These are phyloP conservation scores for Pestalotiopsis sp. DNA, from an alignment of 2,329 filamentous ascomycete species.

Conservation along the genomic window DNA sequence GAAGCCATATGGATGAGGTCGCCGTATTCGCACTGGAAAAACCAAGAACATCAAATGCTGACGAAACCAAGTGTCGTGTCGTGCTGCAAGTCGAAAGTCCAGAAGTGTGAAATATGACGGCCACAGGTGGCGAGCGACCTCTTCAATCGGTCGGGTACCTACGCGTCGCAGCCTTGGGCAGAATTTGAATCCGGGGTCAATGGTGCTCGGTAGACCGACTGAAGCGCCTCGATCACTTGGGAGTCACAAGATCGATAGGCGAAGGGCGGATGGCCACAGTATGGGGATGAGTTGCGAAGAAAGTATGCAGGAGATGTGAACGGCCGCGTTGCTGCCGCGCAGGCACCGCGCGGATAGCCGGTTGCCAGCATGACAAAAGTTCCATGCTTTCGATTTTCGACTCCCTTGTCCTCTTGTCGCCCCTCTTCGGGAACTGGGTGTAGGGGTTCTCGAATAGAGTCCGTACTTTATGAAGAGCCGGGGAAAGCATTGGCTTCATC, in stretches of 20 bases:
- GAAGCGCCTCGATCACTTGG: neutral
- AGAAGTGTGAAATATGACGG: neutral
- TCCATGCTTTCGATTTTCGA: neutral
- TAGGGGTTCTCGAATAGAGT: neutral
- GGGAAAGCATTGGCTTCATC: neutral
- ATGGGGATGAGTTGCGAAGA: neutral
- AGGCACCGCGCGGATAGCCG: neutral
- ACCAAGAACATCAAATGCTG: neutral
- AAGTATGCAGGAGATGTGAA: neutral
- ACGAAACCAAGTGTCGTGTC: neutral
- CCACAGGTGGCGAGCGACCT: neutral
- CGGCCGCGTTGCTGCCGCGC: neutral
- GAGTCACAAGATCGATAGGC: neutral
- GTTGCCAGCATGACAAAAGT: neutral
- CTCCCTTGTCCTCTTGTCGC: neutral
- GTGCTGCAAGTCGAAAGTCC: neutral
- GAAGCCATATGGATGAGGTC: neutral
- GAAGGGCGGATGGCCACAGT: neutral
- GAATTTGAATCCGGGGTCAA: neutral
- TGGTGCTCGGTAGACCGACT: neutral
- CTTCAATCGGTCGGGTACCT: neutral
- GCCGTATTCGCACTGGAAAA: neutral
- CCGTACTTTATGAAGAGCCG: neutral
- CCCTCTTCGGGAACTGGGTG: neutral
- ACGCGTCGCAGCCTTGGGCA: neutral